Conservation (phyloP, 345 rosid species). For the Brassica incana region DNA sequence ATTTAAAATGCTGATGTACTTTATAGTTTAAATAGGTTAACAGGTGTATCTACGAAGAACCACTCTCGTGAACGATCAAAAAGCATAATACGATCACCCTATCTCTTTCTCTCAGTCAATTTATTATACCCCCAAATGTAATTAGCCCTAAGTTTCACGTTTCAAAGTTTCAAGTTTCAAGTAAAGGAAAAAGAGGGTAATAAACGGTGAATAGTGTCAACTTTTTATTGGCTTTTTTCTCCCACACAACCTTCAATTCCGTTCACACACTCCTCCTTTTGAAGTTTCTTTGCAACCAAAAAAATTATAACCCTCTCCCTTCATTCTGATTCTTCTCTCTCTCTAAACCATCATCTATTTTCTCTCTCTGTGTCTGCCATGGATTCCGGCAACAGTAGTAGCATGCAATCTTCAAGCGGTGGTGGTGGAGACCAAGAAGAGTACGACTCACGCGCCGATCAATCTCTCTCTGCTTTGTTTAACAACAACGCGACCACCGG, state of each 20-base stretch:
- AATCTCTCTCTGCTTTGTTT: conserved; percentile 39
- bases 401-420: conserved; percentile 45
- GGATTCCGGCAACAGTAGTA: conserved; percentile 43
- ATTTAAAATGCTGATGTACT: not conserved
- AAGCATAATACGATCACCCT: not conserved
- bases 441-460: conserved; percentile 45
- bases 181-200: conserved; percentile 16
- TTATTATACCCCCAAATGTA: not conserved
- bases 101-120: not conserved
- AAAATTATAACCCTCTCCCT: conserved; percentile 17
- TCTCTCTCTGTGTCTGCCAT: conserved; percentile 23
- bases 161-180: conserved; percentile 37
- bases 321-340: conserved; percentile 2
- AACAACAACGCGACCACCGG: conserved; percentile 32
- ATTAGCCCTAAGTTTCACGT: conserved; percentile 33
- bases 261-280: conserved; percentile 34
- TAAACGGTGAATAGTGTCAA: conserved; percentile 36
- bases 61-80: conserved; percentile 14
- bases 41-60: conserved; percentile 1
- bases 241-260: conserved; percentile 40
- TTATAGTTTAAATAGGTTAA: not conserved
- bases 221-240: conserved; percentile 37
- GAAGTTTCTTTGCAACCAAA: conserved; percentile 26
- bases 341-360: not conserved
- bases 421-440: conserved; percentile 45